A percentile compares a stretch with the other conserved stretches of the same genome.
phyloP scores from a whole-genome alignment of 2,329 filamentous ascomycete species.

The Colletotrichum tropicale region DNA sequence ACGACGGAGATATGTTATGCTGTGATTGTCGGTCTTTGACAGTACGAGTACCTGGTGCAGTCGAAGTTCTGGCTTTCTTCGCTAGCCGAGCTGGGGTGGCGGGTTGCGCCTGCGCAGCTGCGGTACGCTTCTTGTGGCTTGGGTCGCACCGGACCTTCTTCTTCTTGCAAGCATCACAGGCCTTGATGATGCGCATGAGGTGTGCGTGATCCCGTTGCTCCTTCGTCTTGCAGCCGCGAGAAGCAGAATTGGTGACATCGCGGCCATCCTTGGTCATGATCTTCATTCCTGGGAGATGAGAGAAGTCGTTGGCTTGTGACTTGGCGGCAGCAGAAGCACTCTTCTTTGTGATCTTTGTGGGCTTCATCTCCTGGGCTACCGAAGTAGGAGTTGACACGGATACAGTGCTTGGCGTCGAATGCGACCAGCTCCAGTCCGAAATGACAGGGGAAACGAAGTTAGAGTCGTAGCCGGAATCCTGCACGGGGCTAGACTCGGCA shows the following conservation, averaged over 20 bases:
- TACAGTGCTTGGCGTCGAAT: slow-evolving; percentile 31
- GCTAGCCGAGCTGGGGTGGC: slow-evolving; percentile 34
- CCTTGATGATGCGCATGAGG: slow-evolving; percentile 70
- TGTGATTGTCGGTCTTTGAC: background rate
- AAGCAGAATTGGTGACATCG: slow-evolving; percentile 67
- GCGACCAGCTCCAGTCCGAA: slow-evolving; percentile 52
- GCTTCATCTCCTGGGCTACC: slow-evolving; percentile 28
- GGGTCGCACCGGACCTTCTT: slow-evolving; percentile 70
- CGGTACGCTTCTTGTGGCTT: slow-evolving; percentile 57
- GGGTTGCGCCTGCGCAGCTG: slow-evolving; percentile 33
- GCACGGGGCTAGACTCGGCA: slow-evolving; percentile 43
- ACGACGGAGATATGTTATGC: background rate
- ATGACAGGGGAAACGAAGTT: slow-evolving; percentile 55
- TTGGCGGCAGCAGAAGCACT: slow-evolving; percentile 22
- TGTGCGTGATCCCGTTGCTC: slow-evolving; percentile 72
- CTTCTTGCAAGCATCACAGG: slow-evolving; percentile 65
- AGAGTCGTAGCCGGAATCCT: slow-evolving; percentile 50
- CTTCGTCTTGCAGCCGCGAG: slow-evolving; percentile 68
- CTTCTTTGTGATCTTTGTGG: slow-evolving; percentile 29
- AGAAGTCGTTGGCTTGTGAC: slow-evolving; percentile 45
- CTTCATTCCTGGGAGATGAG: slow-evolving; percentile 66
- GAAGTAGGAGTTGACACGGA: slow-evolving; percentile 33
- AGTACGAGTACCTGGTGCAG: slow-evolving; percentile 20
- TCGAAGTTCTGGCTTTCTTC: slow-evolving; percentile 45
- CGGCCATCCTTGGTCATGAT: slow-evolving; percentile 68